Evolutionary conservation across 176 grass and related monocot genomes (phyloP).

Genomic region (Juncus effusus): DNA sequence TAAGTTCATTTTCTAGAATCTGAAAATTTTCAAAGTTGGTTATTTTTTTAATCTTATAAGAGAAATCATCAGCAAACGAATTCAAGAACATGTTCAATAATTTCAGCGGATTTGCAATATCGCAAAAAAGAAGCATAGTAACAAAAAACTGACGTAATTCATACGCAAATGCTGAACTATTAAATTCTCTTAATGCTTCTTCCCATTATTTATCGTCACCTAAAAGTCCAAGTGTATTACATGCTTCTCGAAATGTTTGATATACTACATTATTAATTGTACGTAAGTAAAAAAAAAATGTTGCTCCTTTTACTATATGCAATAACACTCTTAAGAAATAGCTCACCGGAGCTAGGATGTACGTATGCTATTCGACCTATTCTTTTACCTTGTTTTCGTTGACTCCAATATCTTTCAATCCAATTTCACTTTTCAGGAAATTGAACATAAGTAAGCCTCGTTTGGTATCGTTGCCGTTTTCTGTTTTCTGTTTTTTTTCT

Average conservation of each 20-base stretch:
- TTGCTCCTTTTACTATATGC: constrained; percentile 10
- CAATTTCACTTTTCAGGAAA: constrained; percentile 1
- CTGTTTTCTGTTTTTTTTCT: too few species aligned
- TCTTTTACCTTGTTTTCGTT: neutral
- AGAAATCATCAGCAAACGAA: constrained; percentile 23
- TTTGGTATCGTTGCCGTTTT: too few species aligned
- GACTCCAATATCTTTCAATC: neutral
- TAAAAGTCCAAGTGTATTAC: constrained; percentile 3
- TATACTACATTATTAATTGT: constrained; percentile 6
- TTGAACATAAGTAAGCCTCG: constrained; percentile 20
- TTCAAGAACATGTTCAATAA: constrained; percentile 5
- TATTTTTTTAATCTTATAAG: neutral
- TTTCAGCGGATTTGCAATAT: neutral
- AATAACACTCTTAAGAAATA: constrained; percentile 27
- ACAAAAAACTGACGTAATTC: constrained; percentile 16
- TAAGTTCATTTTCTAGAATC: neutral
- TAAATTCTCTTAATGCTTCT: constrained; percentile 17
- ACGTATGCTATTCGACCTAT: constrained; percentile 5
- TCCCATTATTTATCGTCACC: constrained; percentile 31
- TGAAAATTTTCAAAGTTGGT: neutral
- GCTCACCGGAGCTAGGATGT: constrained; percentile 17
- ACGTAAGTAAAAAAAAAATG: neutral
- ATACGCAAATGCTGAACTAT: neutral
- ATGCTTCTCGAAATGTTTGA: constrained; percentile 20
- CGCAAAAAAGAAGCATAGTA: constrained; percentile 21